Evolutionary conservation across 768 basidiomycete genomes (phyloP).

Genomic region (Candolleomyces eurysporus): DNA sequence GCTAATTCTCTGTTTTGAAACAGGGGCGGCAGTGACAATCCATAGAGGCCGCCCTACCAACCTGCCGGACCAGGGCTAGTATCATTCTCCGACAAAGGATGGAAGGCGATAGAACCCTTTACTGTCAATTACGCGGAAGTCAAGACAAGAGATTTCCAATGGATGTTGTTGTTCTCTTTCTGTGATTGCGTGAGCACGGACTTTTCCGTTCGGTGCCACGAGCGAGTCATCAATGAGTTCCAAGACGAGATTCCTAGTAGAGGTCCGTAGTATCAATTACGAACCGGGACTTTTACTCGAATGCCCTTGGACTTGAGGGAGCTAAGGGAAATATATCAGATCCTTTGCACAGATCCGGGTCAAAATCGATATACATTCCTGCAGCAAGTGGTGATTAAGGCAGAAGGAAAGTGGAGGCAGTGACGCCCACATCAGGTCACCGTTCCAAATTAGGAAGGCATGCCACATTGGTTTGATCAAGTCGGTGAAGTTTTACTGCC

Average conservation of each 20-base stretch:
- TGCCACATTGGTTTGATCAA: not conserved
- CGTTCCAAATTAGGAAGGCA: conserved; percentile 1
- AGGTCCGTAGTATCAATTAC: not conserved
- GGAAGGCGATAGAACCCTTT: not conserved
- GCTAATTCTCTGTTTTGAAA: not conserved
- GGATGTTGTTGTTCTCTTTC: not conserved
- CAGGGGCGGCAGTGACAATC: not conserved
- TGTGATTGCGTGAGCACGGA: not conserved
- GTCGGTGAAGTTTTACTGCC: not conserved
- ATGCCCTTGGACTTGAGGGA: not conserved
- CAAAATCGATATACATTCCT: not conserved
- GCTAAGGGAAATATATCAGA: not conserved
- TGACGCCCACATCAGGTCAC: not conserved
- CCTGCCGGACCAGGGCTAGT: conserved; percentile 5
- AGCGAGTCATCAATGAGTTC: not conserved
- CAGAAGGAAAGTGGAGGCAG: not conserved
- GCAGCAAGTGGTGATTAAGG: not conserved
- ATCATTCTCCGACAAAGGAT: conserved; percentile 5
- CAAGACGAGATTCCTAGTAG: not conserved
- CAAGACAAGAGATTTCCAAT: conserved; percentile 2
- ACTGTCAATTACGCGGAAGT: not conserved
- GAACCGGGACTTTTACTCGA: not conserved
- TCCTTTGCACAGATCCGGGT: not conserved
- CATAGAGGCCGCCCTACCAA: not conserved
- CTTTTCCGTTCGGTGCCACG: not conserved